Base-by-base conservation (phyloP, 1,139 yeast genomes). In the Yamadazyma atlantica region DNA sequence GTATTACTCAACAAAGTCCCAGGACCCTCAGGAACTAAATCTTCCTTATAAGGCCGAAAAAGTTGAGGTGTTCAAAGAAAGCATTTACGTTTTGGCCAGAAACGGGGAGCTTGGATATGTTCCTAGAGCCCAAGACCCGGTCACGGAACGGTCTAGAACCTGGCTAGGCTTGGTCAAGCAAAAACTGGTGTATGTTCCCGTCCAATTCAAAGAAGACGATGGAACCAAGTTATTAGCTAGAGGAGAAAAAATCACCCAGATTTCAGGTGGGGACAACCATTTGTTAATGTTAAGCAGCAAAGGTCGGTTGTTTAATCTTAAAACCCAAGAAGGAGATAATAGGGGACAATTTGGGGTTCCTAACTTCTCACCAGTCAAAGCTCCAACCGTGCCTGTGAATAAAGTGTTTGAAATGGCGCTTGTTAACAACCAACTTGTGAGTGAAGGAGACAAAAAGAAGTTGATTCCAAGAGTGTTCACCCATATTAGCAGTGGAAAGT, bases 341-440 rank as follows among this genome's bases (percentile, higher is more conserved):
- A 83, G 29, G 48, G 97, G 97, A 5, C 97, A 90, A 61, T 86
- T 74, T 59, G 97, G 97, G 11, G 58, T 86, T 15, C 94, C 95
- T 0, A 60, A 66, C 11, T 75, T 69, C 48, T 80, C 95, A 0
- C 90, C 87, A 40, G 80, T 78, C 49, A 80, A 40, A 4, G 41
- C 43, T 4, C 38, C 46, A 6, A 36, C 41, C 4, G 49, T 64
- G 11, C 64, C 69, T 2, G 19, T 47, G 9, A 60, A 67, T 41
- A 41, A 48, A 27, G 61, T 65, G 1, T 54, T 59, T 40, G 73
- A 68, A 38, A 49, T 70, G 51, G 58, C 64, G 0, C 51, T 63
- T 32, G 53, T 69, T 43, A 70, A 70, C 43, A 57, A 68, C 41
- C 70, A 63, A 38, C 45, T 70, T 7, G 45, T 57, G 15, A 40